phyloP scores from a whole-genome alignment of 75 land plant species.

The Sequoia sempervirens region DNA sequence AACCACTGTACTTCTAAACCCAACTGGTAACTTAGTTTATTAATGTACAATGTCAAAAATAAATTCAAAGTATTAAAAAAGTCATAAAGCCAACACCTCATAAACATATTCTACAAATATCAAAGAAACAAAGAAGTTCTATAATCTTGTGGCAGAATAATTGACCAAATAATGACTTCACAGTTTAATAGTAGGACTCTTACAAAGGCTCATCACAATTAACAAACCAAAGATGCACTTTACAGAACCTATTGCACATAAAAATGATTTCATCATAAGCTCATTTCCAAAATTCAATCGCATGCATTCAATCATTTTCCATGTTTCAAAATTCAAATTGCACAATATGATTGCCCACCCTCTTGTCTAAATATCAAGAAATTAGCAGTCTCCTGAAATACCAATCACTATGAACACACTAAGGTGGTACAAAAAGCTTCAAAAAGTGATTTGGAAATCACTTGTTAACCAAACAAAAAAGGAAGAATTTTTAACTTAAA shows the following conservation, averaged over 20 bases:
- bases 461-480: no score
- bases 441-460: not conserved
- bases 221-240: not conserved
- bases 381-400: not conserved
- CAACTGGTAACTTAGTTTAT: not conserved
- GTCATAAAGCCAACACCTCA: not conserved
- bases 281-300: not conserved
- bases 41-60: not conserved
- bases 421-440: not conserved
- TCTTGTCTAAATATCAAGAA: slow-evolving; percentile 1
- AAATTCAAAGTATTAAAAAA: not conserved
- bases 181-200: not conserved
- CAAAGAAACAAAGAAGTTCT: not conserved
- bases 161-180: not conserved
- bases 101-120: not conserved
- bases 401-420: not conserved
- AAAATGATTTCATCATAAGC: not conserved
- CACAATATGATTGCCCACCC: not conserved
- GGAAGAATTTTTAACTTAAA: not conserved
- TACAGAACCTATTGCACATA: not conserved
- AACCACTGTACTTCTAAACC: no score
- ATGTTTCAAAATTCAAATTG: no score
- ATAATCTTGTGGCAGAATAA: not conserved
- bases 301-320: not conserved
- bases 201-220: not conserved